Percentiles rank a stretch among this genome's conserved stretches.
Evolutionary conservation across 2,329 filamentous ascomycete genomes (phyloP).

Genomic region (Xylariaceae sp.): DNA sequence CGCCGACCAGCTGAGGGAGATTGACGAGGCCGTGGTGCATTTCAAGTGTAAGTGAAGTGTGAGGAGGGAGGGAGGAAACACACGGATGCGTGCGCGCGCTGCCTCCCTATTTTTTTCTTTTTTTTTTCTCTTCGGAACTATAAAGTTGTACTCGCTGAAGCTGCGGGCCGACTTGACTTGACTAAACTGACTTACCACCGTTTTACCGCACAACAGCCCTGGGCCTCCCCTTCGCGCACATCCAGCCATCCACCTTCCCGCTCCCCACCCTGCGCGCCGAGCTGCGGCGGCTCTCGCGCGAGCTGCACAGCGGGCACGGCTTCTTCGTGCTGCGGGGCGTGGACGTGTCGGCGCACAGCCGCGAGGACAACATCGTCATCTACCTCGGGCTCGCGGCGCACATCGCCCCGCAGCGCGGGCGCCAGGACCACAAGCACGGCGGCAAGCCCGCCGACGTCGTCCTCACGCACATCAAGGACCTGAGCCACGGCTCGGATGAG

Average conservation of each 20-base stretch:
- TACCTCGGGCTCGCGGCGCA: slow-evolving; percentile 54
- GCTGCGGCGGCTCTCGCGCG: slow-evolving; percentile 43
- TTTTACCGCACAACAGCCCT: slow-evolving; percentile 3
- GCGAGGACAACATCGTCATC: slow-evolving; percentile 51
- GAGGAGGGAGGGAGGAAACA: too few relatives aligned
- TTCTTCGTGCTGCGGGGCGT: slow-evolving; percentile 56
- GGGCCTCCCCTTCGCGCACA: slow-evolving; percentile 29
- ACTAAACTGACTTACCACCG: background rate
- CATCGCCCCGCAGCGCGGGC: slow-evolving; percentile 44
- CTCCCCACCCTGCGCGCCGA: slow-evolving; percentile 41
- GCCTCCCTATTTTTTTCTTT: too few relatives aligned
- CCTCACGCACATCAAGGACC: slow-evolving; percentile 55
- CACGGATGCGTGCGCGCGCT: too few relatives aligned
- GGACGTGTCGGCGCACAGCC: slow-evolving; percentile 40
- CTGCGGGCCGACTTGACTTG: too few relatives aligned
- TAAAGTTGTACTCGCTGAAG: too few relatives aligned
- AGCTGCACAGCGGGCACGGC: slow-evolving; percentile 50
- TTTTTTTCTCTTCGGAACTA: too few relatives aligned
- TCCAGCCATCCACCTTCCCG: slow-evolving; percentile 46
- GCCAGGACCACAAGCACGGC: slow-evolving; percentile 40
- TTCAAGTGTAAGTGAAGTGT: slow-evolving; percentile 29
- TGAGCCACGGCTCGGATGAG: slow-evolving; percentile 28
- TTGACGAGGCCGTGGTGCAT: slow-evolving; percentile 33
- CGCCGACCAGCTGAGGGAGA: slow-evolving; percentile 39
- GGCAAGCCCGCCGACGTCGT: slow-evolving; percentile 44